Conservation (phyloP, 176 grass and related monocot species). For the Triticum monococcum region DNA sequence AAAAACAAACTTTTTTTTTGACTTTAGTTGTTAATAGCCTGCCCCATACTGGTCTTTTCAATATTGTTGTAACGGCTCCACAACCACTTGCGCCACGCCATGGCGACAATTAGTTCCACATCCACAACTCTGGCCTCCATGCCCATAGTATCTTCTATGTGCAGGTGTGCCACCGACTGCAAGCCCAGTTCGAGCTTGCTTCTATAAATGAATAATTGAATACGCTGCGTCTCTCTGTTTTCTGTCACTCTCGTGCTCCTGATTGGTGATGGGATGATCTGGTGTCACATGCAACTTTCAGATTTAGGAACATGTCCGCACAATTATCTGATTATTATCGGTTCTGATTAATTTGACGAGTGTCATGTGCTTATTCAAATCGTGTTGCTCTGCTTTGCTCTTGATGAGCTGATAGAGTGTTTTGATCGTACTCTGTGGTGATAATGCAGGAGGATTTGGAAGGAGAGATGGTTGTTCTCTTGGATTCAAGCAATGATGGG, state of each 20-base stretch:
- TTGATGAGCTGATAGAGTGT: not conserved
- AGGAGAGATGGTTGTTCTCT: conserved; percentile 52
- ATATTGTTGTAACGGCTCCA: no score
- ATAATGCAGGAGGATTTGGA: conserved; percentile 67
- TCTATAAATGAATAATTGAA: not conserved
- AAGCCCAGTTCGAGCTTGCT: not conserved
- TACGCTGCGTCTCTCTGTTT: not conserved
- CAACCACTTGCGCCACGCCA: no score
- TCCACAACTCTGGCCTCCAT: conserved; percentile 50
- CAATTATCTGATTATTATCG: not conserved
- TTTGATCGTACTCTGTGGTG: not conserved
- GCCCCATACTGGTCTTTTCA: no score
- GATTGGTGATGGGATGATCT: not conserved
- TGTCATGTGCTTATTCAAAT: not conserved
- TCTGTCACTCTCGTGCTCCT: no score
- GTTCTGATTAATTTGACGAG: not conserved
- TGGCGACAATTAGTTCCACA: no score
- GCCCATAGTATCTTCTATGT: conserved; percentile 81
- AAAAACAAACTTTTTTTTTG: no score
- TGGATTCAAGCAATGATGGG: conserved; percentile 87
- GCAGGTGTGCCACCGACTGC: conserved; percentile 41
- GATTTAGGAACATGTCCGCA: not conserved
- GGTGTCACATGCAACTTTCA: not conserved
- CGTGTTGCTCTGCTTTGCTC: not conserved
- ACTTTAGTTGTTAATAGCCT: no score